Conservation (phyloP, 208 protist genomes). For the Leishmania arabica region DNA sequence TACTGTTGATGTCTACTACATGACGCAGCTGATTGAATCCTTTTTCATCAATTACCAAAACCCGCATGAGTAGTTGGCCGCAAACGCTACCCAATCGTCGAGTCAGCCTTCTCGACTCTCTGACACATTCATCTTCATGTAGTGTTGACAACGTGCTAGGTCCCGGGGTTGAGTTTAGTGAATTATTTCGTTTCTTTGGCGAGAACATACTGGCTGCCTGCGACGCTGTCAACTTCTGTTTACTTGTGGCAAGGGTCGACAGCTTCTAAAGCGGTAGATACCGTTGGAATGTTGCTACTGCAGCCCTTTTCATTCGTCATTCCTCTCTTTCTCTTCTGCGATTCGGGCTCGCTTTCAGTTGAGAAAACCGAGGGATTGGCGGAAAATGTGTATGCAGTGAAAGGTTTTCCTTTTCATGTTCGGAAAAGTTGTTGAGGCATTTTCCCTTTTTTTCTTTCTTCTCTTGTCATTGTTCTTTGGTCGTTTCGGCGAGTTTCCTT, state of each 20-base stretch:
- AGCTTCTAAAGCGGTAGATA: background rate
- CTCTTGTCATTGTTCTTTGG: background rate
- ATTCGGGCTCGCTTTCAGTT: background rate
- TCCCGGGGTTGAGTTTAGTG: background rate
- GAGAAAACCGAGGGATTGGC: background rate
- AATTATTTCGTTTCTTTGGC: background rate
- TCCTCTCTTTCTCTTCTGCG: background rate
- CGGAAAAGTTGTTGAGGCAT: background rate
- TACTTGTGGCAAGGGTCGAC: background rate
- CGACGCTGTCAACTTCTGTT: background rate
- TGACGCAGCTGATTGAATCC: conserved; percentile 82
- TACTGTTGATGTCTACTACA: conserved; percentile 85
- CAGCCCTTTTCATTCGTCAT: background rate
- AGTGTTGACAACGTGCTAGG: background rate
- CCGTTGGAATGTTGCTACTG: too few relatives aligned
- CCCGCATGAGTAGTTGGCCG: conserved; percentile 1
- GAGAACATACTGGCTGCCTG: background rate
- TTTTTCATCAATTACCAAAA: conserved; percentile 80
- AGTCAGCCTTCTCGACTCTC: background rate
- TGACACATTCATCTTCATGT: background rate
- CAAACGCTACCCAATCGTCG: background rate
- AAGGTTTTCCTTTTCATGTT: background rate
- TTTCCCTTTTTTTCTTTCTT: background rate
- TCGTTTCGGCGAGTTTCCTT: background rate
- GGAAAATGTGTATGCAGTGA: background rate